Percentiles rank a stretch among this genome's conserved stretches.
These are phyloP conservation scores for Trichoderma koningiopsis DNA, from an alignment of 2,329 filamentous ascomycete species.

Conservation along the genomic window DNA sequence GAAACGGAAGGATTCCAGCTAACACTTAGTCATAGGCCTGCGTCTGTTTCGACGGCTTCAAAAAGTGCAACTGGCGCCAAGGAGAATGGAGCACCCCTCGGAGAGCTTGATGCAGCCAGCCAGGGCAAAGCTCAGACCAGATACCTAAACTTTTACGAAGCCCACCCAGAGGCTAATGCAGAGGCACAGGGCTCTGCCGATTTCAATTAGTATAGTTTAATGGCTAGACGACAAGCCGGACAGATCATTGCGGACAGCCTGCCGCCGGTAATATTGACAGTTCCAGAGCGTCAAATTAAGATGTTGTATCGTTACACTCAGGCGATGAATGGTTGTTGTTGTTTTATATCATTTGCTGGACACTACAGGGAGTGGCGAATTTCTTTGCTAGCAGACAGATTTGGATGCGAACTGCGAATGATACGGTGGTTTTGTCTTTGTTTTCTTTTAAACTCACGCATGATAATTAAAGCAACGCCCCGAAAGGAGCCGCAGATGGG, in stretches of 20 bases:
- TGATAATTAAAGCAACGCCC: not conserved
- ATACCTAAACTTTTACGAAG: constrained; percentile 57
- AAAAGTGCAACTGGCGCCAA: constrained; percentile 38
- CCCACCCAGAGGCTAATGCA: constrained; percentile 49
- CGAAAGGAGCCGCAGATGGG: not conserved
- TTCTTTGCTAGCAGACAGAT: constrained; percentile 11
- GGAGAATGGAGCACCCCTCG: constrained; percentile 47
- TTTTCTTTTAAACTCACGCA: not conserved
- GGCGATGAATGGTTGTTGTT: constrained; percentile 24
- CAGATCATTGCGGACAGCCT: constrained; percentile 8
- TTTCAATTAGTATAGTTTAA: constrained; percentile 48
- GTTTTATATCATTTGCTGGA: constrained; percentile 26
- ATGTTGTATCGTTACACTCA: constrained; percentile 4
- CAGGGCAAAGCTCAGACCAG: constrained; percentile 54
- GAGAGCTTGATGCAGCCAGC: constrained; percentile 55
- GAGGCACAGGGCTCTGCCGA: constrained; percentile 53
- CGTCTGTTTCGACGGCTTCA: constrained; percentile 30
- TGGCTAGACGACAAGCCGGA: not conserved
- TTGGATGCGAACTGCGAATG: constrained; percentile 21
- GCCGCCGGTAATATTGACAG: constrained; percentile 10
- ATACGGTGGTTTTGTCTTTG: constrained; percentile 3
- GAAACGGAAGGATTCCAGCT: constrained; percentile 19
- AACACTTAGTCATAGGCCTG: constrained; percentile 30
- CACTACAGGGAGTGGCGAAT: constrained; percentile 18
- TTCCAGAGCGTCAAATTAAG: constrained; percentile 21